Conservation (phyloP, 1,139 yeast species). For the Nakaseomyces sp. region DNA sequence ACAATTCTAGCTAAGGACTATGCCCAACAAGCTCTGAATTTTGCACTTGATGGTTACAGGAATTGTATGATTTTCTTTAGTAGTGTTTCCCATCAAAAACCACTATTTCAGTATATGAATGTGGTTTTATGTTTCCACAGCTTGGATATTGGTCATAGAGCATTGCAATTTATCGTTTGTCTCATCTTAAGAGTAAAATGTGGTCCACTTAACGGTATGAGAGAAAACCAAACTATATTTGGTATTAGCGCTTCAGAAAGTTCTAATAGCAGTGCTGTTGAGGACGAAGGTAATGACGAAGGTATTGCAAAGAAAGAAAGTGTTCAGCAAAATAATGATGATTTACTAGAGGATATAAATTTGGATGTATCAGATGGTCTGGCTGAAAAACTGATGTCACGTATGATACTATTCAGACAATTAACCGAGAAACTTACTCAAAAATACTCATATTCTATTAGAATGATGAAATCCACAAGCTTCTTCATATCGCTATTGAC, state of each 20-base stretch:
- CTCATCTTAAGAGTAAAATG: slow-evolving; percentile 39
- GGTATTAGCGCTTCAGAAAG: slow-evolving; percentile 14
- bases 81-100: slow-evolving; percentile 23
- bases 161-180: slow-evolving; percentile 45
- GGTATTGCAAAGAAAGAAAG: slow-evolving; percentile 10
- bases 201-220: slow-evolving; percentile 35
- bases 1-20: slow-evolving; percentile 31
- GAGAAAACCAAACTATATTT: slow-evolving; percentile 23
- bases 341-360: slow-evolving; percentile 17
- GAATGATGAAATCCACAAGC: slow-evolving; percentile 42
- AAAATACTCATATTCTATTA: slow-evolving; percentile 49
- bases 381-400: slow-evolving; percentile 31
- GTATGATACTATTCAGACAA: slow-evolving; percentile 34
- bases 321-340: slow-evolving; percentile 9
- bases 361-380: slow-evolving; percentile 32
- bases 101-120: slow-evolving; percentile 37
- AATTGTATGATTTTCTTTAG: slow-evolving; percentile 34
- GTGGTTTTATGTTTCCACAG: slow-evolving; percentile 40
- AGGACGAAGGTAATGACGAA: slow-evolving; percentile 18
- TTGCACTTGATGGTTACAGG: slow-evolving; percentile 36
- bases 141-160: slow-evolving; percentile 42
- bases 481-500: slow-evolving; percentile 36
- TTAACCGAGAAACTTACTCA: slow-evolving; percentile 32
- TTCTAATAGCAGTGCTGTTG: slow-evolving; percentile 16
- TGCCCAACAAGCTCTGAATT: slow-evolving; percentile 35